A percentile compares a stretch with the other conserved stretches of the same genome.
Conservation (phyloP, 306 rosid species). For the Sechiopsis laciniata region DNA sequence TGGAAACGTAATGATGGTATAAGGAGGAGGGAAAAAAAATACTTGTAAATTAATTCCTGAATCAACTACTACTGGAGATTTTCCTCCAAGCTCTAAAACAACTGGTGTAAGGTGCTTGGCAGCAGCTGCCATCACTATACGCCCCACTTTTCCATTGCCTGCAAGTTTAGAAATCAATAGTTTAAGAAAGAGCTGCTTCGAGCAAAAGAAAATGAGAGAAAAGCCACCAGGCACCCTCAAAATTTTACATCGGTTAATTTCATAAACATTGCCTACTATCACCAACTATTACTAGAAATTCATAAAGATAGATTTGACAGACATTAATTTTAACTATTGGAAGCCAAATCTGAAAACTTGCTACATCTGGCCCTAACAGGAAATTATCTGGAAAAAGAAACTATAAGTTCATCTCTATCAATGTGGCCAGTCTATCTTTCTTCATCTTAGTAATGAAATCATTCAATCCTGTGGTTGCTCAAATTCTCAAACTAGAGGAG, state of each 20-base stretch:
- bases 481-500: not conserved
- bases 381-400: not conserved
- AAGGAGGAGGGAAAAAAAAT: not conserved
- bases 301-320: not conserved
- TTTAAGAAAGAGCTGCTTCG: not conserved
- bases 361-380: not conserved
- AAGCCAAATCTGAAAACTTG: not conserved
- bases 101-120: constrained; percentile 97
- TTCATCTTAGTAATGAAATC: not conserved
- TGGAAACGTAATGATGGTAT: not conserved
- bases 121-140: constrained; percentile 93
- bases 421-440: not conserved
- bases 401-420: not conserved
- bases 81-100: constrained; percentile 96
- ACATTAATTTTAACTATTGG: not conserved
- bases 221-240: not conserved
- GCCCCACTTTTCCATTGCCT: constrained; percentile 81
- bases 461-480: not conserved
- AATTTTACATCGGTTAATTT: constrained; percentile 2
- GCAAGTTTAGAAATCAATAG: constrained; percentile 14
- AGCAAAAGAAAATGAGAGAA: constrained; percentile 1
- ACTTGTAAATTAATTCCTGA: constrained; percentile 62
- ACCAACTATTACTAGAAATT: not conserved
- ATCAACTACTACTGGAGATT: constrained; percentile 83
- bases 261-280: not conserved